phyloP scores from a whole-genome alignment of 352 stramenopile genomes.

The Globisporangium canariense region DNA sequence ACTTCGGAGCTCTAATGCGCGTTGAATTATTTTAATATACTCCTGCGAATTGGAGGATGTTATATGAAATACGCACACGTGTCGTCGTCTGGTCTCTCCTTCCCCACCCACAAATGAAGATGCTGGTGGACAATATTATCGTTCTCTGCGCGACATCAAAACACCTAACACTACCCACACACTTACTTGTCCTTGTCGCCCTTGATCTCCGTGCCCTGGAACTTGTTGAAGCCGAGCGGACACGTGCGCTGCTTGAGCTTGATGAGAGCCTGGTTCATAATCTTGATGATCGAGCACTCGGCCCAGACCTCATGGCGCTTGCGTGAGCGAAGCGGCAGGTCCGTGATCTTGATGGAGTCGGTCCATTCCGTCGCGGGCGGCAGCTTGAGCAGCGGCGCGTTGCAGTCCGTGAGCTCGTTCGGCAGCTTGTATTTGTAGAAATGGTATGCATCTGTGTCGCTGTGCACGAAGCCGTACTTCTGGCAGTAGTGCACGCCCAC shows the following conservation, averaged over 20 bases:
- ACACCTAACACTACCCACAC: background rate
- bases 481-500: slow-evolving; percentile 53
- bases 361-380: slow-evolving; percentile 40
- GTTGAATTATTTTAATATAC: slow-evolving; percentile 10
- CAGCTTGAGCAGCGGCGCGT: slow-evolving; percentile 36
- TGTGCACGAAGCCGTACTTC: slow-evolving; percentile 46
- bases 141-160: background rate
- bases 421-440: slow-evolving; percentile 63
- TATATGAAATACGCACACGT: background rate
- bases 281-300: slow-evolving; percentile 30
- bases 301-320: slow-evolving; percentile 33
- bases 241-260: slow-evolving; percentile 45
- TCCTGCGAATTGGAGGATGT: background rate
- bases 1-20: background rate
- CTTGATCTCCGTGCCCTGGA: slow-evolving; percentile 33
- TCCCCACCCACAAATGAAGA: background rate
- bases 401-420: slow-evolving; percentile 39
- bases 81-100: background rate
- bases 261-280: slow-evolving; percentile 44
- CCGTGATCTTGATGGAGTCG: slow-evolving; percentile 16
- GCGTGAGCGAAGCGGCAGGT: slow-evolving; percentile 10
- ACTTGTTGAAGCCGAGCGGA: slow-evolving; percentile 41
- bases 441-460: slow-evolving; percentile 36
- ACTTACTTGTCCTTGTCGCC: slow-evolving; percentile 1
- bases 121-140: background rate